Evolutionary conservation across 2,329 filamentous ascomycete genomes (phyloP), one percentile per base, ranked within the genome.

Genomic region (Cladophialophora exuberans): DNA sequence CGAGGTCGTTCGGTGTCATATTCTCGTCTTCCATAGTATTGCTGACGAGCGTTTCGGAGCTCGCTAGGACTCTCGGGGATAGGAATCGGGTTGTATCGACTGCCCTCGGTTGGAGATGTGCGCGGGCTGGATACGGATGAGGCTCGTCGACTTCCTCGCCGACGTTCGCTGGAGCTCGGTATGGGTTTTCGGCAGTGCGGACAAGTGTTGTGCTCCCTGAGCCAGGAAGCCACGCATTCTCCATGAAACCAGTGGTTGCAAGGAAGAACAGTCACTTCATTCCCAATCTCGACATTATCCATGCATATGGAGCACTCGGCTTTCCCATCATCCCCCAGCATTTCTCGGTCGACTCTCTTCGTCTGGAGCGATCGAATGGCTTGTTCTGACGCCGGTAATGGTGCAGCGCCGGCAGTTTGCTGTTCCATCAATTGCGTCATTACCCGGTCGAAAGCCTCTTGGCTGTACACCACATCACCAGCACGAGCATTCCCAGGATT

Each of bases 161-260:
- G 54, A 17, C 25, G 26, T 15, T 60, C 49, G 15, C 52, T 54
- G 52, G 55, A 35, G 56, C 50, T 51, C 64, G 59, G 64, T 26
- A 76, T 75, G 25, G 70, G 65, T 39, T 70, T 70, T 35, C 76
- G 71, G 51, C 76, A 79, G 57, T 79, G 76, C 3, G 93, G 93
- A 65, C 93, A 97, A 0, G 92, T 96, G 65, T 97, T 91, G 71
- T 97, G 92, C 71, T 96, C 89, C 65, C 82, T 83, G 47, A 97
- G 75, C 93, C 93, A 97, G 45, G 88, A 79, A 20, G 84, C 80
- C 28, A 94, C 88, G 65, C 93, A 97, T 22, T 83, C 77, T 54
- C 86, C 86, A 67, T 97, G 93, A 70, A 96, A 97, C 90, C 90
- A 96, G 68, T 99, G 94, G 56, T 84, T 87, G 73, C 94, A 99